These are phyloP conservation scores for Pleurotus ostreatus DNA, from an alignment of 768 basidiomycete genomes.

Conservation along the genomic window DNA sequence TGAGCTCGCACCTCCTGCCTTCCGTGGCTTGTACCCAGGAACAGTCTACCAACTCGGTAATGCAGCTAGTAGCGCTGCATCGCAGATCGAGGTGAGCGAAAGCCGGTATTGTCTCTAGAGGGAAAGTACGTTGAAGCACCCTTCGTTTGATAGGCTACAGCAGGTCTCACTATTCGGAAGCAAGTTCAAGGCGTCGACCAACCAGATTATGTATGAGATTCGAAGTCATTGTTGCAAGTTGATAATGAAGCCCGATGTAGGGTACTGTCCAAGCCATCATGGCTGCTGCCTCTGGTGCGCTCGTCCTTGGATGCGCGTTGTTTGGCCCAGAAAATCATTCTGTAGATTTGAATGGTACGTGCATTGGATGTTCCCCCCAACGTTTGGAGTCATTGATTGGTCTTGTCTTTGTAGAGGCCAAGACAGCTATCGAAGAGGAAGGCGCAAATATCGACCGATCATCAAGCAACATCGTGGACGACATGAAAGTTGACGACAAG, in stretches of 20 bases:
- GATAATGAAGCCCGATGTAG: not conserved
- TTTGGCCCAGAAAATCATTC: constrained; percentile 15
- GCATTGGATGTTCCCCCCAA: too few relatives aligned
- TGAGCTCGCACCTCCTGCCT: constrained; percentile 64
- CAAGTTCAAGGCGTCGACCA: constrained; percentile 10
- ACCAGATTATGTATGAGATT: constrained; percentile 11
- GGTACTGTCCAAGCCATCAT: constrained; percentile 14
- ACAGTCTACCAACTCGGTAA: constrained; percentile 63
- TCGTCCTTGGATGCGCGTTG: constrained; percentile 8
- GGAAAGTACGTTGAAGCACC: too few relatives aligned
- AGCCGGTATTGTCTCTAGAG: not conserved
- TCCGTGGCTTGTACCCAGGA: constrained; percentile 64
- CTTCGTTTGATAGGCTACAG: constrained; percentile 6
- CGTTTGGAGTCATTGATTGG: too few relatives aligned
- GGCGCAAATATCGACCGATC: too few relatives aligned
- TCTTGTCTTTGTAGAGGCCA: too few relatives aligned
- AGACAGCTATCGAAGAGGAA: too few relatives aligned
- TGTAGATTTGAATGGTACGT: constrained; percentile 11
- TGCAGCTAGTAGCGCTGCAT: constrained; percentile 19
- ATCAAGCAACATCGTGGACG: too few relatives aligned
- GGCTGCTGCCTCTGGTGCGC: constrained; percentile 13
- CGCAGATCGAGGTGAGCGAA: constrained; percentile 13
- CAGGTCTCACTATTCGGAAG: constrained; percentile 9
- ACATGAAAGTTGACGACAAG: too few relatives aligned
- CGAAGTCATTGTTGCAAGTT: not conserved